A percentile compares a stretch with the other conserved stretches of the same genome.
Conservation (phyloP, 169 alveolate species). For the Plasmodium adleri region DNA sequence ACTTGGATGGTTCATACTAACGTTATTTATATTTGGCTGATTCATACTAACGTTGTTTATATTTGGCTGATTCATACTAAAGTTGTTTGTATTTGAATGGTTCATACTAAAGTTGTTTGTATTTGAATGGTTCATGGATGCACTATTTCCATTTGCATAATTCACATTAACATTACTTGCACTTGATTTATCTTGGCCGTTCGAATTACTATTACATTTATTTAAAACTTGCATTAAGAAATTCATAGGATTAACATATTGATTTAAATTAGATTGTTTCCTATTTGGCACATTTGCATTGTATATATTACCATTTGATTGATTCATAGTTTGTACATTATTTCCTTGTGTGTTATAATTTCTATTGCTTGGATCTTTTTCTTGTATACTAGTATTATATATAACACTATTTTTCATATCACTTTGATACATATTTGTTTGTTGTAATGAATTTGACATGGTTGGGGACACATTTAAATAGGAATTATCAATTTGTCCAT, state of each 20-base stretch:
- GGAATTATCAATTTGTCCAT: slow-evolving; percentile 10
- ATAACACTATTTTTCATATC: slow-evolving; percentile 32
- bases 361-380: neutral
- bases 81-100: slow-evolving; percentile 6
- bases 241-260: slow-evolving; percentile 49
- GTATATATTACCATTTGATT: slow-evolving; percentile 21
- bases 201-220: slow-evolving; percentile 27
- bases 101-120: neutral
- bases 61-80: slow-evolving; percentile 1
- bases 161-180: neutral
- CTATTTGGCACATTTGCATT: slow-evolving; percentile 34
- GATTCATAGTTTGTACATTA: slow-evolving; percentile 23
- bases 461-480: neutral
- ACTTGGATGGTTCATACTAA: slow-evolving; percentile 3
- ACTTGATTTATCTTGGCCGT: slow-evolving; percentile 6
- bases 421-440: slow-evolving; percentile 25
- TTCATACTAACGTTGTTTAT: slow-evolving; percentile 13
- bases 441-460: slow-evolving; percentile 20
- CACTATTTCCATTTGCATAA: neutral
- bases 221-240: slow-evolving; percentile 57
- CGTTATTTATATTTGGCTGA: neutral
- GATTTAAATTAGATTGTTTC: slow-evolving; percentile 23
- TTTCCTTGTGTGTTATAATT: slow-evolving; percentile 7
- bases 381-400: slow-evolving; percentile 7
- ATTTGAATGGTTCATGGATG: neutral